Conservation (phyloP, 2,329 filamentous ascomycete species). For the Ceratocystis ficicola region DNA sequence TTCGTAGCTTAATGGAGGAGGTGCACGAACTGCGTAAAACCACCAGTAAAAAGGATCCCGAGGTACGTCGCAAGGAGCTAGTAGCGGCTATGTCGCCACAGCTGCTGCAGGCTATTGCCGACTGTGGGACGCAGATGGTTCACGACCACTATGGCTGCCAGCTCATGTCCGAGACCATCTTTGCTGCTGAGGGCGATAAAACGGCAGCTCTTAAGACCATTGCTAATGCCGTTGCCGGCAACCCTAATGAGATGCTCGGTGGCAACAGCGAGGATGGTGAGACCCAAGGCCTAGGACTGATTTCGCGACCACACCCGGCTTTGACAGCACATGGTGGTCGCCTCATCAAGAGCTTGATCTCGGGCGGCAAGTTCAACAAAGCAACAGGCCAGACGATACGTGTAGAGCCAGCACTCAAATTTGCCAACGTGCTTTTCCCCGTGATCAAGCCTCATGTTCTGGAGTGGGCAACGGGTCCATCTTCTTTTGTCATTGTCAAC, state of each 20-base stretch:
- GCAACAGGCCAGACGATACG: conserved; percentile 56
- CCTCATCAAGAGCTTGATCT: conserved; percentile 82
- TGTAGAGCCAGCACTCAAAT: conserved; percentile 64
- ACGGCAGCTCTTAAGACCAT: conserved; percentile 58
- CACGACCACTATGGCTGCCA: conserved; percentile 74
- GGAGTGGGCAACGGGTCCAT: conserved; percentile 74
- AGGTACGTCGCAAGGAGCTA: conserved; percentile 62
- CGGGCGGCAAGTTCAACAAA: conserved; percentile 76
- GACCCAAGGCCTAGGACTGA: conserved; percentile 23
- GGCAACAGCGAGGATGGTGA: conserved; percentile 34
- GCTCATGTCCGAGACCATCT: conserved; percentile 69
- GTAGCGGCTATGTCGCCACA: conserved; percentile 60
- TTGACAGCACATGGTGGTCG: conserved; percentile 55
- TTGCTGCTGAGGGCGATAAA: conserved; percentile 66
- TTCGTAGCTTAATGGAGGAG: conserved; percentile 49
- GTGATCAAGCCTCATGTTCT: conserved; percentile 63
- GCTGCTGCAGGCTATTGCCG: conserved; percentile 60
- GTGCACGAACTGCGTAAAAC: conserved; percentile 65
- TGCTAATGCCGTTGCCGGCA: conserved; percentile 49
- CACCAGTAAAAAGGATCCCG: conserved; percentile 87
- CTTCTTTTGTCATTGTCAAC: conserved; percentile 75
- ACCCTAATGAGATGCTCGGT: conserved; percentile 33
- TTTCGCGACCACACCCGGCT: conserved; percentile 43
- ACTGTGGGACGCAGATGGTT: conserved; percentile 55
- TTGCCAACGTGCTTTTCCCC: conserved; percentile 70